phyloP scores from a whole-genome alignment of 441 rosid species.

The Hura crepitans region DNA sequence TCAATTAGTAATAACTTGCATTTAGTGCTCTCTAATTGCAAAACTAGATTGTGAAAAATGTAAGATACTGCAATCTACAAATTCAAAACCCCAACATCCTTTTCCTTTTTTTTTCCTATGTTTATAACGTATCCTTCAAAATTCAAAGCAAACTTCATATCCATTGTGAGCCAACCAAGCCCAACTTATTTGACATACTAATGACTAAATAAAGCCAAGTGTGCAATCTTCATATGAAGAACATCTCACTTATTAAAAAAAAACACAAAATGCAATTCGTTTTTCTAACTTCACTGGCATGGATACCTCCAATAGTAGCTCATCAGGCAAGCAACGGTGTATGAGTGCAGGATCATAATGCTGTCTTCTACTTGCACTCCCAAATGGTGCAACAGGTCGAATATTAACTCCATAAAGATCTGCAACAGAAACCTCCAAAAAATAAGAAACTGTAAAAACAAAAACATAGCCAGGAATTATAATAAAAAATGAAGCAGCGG shows the following conservation, averaged over 20 bases:
- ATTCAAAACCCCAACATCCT: neutral
- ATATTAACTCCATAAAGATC: conserved; percentile 92
- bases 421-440: conserved; percentile 21
- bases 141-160: neutral
- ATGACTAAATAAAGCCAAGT: neutral
- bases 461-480: neutral
- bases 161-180: neutral
- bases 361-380: conserved; percentile 61
- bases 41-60: neutral
- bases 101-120: neutral
- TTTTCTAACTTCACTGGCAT: neutral
- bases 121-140: neutral
- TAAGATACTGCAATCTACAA: neutral
- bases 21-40: neutral
- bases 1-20: neutral
- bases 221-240: neutral
- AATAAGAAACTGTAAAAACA: neutral
- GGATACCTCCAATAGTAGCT: conserved; percentile 85
- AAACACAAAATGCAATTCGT: neutral
- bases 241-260: neutral
- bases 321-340: conserved; percentile 88
- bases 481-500: neutral
- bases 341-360: conserved; percentile 63
- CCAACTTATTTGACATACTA: neutral
- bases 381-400: conserved; percentile 77